These are phyloP conservation scores for Antonospora locustae DNA, from an alignment of 371 early-diverging fungal genomes.

Conservation along the genomic window DNA sequence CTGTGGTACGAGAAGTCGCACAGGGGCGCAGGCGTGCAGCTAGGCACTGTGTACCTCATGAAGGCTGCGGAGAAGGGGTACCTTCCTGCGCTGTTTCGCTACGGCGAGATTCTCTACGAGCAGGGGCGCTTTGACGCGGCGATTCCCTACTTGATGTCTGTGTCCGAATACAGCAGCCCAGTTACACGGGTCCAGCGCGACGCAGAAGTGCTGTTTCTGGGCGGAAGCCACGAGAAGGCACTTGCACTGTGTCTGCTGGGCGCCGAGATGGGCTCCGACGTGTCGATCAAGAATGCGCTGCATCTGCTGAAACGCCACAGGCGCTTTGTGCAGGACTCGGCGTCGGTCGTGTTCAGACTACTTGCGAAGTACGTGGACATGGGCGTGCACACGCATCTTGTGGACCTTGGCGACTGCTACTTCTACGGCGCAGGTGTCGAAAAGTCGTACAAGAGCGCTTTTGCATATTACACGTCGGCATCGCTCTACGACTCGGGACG, in stretches of 20 bases:
- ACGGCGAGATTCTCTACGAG: constrained; percentile 31
- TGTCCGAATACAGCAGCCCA: constrained; percentile 25
- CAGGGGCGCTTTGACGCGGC: constrained; percentile 11
- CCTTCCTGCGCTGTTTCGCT: constrained; percentile 51
- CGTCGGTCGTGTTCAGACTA: constrained; percentile 33
- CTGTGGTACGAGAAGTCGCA: constrained; percentile 16
- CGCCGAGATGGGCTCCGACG: constrained; percentile 38
- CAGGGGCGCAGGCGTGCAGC: constrained; percentile 9
- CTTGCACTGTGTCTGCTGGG: constrained; percentile 31
- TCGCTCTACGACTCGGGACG: constrained; percentile 28
- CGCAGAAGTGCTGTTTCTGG: constrained; percentile 31
- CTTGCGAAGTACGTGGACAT: constrained; percentile 18
- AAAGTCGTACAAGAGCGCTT: constrained; percentile 37
- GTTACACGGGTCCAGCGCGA: constrained; percentile 25
- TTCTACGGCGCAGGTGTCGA: constrained; percentile 48
- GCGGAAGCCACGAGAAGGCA: constrained; percentile 20
- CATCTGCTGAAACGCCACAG: constrained; percentile 36
- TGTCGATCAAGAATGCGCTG: constrained; percentile 44
- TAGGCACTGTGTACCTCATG: constrained; percentile 30
- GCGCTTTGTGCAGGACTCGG: constrained; percentile 20
- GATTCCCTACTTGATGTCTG: constrained; percentile 19
- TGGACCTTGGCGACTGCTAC: constrained; percentile 51
- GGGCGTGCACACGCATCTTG: constrained; percentile 9
- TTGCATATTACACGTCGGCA: constrained; percentile 46
- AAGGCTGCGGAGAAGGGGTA: constrained; percentile 45